These are phyloP conservation scores for Auricularia auricula-judae DNA, from an alignment of 768 basidiomycete species.

Conservation along the genomic window DNA sequence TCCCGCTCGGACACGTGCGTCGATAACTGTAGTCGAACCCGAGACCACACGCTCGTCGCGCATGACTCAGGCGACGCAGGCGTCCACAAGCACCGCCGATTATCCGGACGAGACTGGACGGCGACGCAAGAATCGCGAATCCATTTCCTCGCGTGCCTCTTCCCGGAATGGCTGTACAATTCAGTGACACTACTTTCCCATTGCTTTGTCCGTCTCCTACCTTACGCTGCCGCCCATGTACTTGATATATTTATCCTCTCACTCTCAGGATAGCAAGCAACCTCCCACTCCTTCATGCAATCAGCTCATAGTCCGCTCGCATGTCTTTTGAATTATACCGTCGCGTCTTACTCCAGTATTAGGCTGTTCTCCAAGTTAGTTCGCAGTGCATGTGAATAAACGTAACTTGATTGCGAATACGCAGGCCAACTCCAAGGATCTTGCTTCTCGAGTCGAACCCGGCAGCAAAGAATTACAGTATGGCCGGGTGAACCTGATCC, in stretches of 20 bases:
- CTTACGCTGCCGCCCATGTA: not conserved
- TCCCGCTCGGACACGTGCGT: not conserved
- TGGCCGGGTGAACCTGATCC: too few species aligned
- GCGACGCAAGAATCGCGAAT: not conserved
- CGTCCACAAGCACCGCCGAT: not conserved
- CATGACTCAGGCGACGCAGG: not conserved
- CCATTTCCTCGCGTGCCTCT: not conserved
- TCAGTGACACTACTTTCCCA: not conserved
- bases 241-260: not conserved
- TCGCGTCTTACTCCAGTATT: not conserved
- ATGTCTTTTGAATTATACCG: not conserved
- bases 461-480: too few species aligned
- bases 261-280: not conserved
- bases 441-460: not conserved
- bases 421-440: not conserved
- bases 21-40: not conserved
- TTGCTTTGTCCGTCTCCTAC: not conserved
- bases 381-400: not conserved
- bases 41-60: not conserved
- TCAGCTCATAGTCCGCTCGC: not conserved
- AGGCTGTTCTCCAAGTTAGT: not conserved
- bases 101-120: not conserved
- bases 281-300: not conserved
- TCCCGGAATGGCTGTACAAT: not conserved
- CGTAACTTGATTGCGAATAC: not conserved